Evolutionary conservation across 2,329 filamentous ascomycete species (phyloP), one percentile per base, ranked within the genome.

Genomic region (Alternaria solani): DNA sequence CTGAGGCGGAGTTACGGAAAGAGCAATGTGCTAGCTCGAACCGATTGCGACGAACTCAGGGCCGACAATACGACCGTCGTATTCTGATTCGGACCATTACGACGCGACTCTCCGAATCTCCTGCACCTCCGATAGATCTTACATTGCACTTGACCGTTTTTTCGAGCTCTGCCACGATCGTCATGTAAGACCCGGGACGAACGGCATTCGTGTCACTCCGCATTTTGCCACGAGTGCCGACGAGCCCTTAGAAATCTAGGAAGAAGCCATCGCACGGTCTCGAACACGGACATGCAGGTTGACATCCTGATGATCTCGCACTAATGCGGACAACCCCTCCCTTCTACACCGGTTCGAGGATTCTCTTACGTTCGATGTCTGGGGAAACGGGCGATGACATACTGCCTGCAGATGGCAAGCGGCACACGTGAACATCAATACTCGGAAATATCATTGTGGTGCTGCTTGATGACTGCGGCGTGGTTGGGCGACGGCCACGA

Each of bases 1-100:
- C 56, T 47, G 66, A 52, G 66, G 64, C 65, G 62, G 61, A 66
- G 66, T 51, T 56, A 42, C 46, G 52, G 51, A 60, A 47, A 38
- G 18, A 38, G 39, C 55, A 59, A 51, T 20, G 34, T 32, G 42
- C 59, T 64, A 60, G 55, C 57, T 63, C 39, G 54, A 57, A 61
- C 47, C 55, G 56, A 39, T 54, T 30, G 39, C 32, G 62, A 9
- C 11, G 46, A 52, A 55, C 46, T 62, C 25, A 26, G 42, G 55
- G 53, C 48, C 34, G 52, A 39, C 14, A 14, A 42, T 46, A 51
- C 25, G 46, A 20, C 46, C 20, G 28, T 39, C 42, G 39, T 42
- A 46, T 23, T 48, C 23, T 46, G n/a, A 51, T 36, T 56, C 48
- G 59, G 59, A 55, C 30, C 47, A 32, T 51, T 11, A 56, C 51